Percentiles rank a stretch among this genome's conserved stretches.
phyloP scores from a whole-genome alignment of 2,329 filamentous ascomycete genomes.

The Nothophaeocryptopus gaeumannii region DNA sequence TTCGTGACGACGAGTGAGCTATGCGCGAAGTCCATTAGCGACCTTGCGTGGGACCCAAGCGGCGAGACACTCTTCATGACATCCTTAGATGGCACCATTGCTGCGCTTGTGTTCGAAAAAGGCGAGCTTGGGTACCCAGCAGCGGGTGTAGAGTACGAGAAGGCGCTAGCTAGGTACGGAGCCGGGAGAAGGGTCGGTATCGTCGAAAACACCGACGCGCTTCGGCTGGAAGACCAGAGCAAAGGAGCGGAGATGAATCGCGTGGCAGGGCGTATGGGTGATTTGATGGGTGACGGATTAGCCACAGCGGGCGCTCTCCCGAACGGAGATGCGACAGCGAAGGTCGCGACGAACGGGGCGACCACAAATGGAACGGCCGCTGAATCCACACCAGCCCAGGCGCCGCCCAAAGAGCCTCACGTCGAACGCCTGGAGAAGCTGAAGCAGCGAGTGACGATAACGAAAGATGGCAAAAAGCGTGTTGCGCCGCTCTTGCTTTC shows the following conservation, averaged over 20 bases:
- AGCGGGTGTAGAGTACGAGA: conserved; percentile 83
- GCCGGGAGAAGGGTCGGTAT: conserved; percentile 86
- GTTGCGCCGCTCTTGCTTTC: conserved; percentile 84
- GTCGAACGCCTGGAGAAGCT: conserved; percentile 63
- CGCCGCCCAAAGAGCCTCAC: conserved; percentile 50
- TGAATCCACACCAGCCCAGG: conserved; percentile 38
- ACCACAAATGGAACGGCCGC: conserved; percentile 24
- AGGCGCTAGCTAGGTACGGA: conserved; percentile 88
- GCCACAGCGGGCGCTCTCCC: conserved; percentile 49
- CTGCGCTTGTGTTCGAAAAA: conserved; percentile 75
- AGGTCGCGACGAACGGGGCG: conserved; percentile 37
- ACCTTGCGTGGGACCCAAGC: conserved; percentile 90
- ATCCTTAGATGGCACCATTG: conserved; percentile 84
- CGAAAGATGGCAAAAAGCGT: conserved; percentile 94
- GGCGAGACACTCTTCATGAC: conserved; percentile 82
- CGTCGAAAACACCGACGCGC: conserved; percentile 84
- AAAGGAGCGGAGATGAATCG: conserved; percentile 86
- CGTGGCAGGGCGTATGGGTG: conserved; percentile 93
- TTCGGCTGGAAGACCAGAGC: conserved; percentile 79
- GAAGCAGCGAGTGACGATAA: conserved; percentile 90
- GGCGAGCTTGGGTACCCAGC: conserved; percentile 90
- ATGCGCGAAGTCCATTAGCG: conserved; percentile 85
- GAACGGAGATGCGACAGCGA: conserved; percentile 40
- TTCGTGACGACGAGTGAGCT: conserved; percentile 88
- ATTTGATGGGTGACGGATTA: conserved; percentile 88